These are phyloP conservation scores for Emmonsiellopsis sp. DNA, from an alignment of 2,329 filamentous ascomycete genomes.

Conservation along the genomic window DNA sequence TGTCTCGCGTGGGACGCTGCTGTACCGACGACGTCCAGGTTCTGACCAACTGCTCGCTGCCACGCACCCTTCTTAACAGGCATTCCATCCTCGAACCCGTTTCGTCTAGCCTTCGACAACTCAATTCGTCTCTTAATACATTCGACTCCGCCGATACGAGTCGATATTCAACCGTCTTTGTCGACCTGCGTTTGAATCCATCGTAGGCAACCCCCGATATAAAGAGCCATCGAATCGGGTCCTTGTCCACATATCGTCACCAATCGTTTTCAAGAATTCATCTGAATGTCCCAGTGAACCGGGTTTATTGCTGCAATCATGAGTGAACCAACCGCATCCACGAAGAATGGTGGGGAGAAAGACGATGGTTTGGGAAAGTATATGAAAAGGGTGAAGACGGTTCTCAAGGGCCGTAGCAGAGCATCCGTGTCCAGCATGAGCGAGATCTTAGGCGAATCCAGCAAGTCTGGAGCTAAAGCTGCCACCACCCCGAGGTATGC, in stretches of 20 bases:
- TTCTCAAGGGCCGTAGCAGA: slow-evolving; percentile 24
- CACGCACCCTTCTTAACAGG: background rate
- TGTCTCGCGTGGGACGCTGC: too few species aligned
- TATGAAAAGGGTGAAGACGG: slow-evolving; percentile 31
- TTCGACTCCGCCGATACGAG: background rate
- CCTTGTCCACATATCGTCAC: background rate
- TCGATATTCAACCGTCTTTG: background rate
- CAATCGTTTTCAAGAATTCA: background rate
- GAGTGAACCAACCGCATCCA: slow-evolving; percentile 8
- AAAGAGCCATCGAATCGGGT: background rate
- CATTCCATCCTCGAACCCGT: background rate
- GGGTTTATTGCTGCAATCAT: slow-evolving; percentile 3
- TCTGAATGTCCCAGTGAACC: background rate
- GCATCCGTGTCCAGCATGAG: slow-evolving; percentile 16
- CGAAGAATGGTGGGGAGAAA: slow-evolving; percentile 9
- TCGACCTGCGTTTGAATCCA: background rate
- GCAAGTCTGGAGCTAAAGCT: slow-evolving; percentile 15
- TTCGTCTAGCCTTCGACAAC: background rate
- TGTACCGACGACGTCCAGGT: too few species aligned
- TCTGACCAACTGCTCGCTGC: background rate
- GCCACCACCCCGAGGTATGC: slow-evolving; percentile 7
- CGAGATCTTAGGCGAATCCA: slow-evolving; percentile 12
- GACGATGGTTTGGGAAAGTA: slow-evolving; percentile 30
- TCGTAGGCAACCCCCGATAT: background rate
- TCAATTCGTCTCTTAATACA: too few species aligned